Evolutionary conservation across 2,329 filamentous ascomycete species (phyloP).

Genomic region (Cercospora zeae-maydis): DNA sequence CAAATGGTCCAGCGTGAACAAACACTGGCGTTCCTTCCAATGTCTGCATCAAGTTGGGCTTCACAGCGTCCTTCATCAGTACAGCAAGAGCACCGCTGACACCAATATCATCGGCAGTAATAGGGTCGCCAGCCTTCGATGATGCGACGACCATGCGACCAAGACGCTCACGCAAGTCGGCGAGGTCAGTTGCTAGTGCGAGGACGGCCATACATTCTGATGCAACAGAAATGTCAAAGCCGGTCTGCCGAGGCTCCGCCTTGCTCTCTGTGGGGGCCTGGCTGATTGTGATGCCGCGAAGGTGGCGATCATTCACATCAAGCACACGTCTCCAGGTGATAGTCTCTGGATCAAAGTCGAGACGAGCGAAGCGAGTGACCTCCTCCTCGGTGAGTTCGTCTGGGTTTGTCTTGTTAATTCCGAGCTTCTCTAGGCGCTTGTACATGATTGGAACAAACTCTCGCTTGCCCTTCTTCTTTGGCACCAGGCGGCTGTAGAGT

Average conservation of each 20-base stretch:
- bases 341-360: constrained; percentile 94
- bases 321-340: constrained; percentile 96
- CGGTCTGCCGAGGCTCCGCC: constrained; percentile 80
- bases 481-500: constrained; percentile 83
- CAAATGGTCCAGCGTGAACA: constrained; percentile 94
- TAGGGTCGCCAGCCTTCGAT: constrained; percentile 78
- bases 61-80: constrained; percentile 96
- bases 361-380: constrained; percentile 78
- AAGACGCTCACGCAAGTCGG: constrained; percentile 87
- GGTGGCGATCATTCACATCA: constrained; percentile 93
- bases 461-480: constrained; percentile 82
- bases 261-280: constrained; percentile 80
- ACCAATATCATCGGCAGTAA: constrained; percentile 94
- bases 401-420: constrained; percentile 91
- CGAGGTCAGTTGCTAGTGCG: constrained; percentile 80
- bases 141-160: constrained; percentile 94
- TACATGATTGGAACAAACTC: constrained; percentile 88
- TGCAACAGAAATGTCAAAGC: constrained; percentile 96
- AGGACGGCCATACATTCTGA: constrained; percentile 98
- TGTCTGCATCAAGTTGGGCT: constrained; percentile 98
- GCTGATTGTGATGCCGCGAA: constrained; percentile 84
- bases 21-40: constrained; percentile 96
- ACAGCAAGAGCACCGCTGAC: constrained; percentile 88
- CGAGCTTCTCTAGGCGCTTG: constrained; percentile 88
- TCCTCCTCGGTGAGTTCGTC: constrained; percentile 88